Percentiles rank a stretch among this genome's conserved stretches.
These are phyloP conservation scores for Brachypodium distachyon DNA, from an alignment of 202 grass and related monocot species.

Conservation along the genomic window DNA sequence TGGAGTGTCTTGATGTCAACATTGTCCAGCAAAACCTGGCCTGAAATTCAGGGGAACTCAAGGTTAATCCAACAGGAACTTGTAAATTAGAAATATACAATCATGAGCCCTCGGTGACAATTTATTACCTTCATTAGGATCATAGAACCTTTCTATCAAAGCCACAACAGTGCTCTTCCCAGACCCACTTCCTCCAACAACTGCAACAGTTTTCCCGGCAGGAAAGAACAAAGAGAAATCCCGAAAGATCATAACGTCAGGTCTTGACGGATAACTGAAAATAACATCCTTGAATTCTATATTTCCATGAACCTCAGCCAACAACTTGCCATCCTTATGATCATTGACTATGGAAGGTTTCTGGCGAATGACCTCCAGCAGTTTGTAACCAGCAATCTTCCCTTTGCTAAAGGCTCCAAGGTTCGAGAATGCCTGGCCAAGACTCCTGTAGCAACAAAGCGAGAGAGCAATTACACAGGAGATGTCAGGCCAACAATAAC, in stretches of 20 bases:
- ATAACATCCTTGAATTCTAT: slow-evolving; percentile 98
- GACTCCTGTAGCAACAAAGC: slow-evolving; percentile 50
- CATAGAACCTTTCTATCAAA: slow-evolving; percentile 98
- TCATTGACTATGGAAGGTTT: slow-evolving; percentile 86
- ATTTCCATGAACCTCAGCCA: slow-evolving; percentile 90
- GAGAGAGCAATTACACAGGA: not conserved
- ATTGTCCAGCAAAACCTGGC: slow-evolving; percentile 95
- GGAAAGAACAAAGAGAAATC: slow-evolving; percentile 98
- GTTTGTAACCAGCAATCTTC: slow-evolving; percentile 91
- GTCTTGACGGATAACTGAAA: slow-evolving; percentile 93
- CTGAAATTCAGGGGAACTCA: slow-evolving; percentile 33
- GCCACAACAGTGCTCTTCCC: slow-evolving; percentile 97
- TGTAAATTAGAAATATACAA: not conserved
- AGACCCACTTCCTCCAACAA: slow-evolving; percentile 96
- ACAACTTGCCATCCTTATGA: slow-evolving; percentile 65
- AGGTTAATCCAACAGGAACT: not conserved
- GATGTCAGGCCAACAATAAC: not conserved
- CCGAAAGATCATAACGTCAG: slow-evolving; percentile 90
- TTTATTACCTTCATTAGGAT: slow-evolving; percentile 87
- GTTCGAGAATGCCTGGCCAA: slow-evolving; percentile 97
- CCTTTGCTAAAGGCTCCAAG: slow-evolving; percentile 99
- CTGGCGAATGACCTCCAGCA: slow-evolving; percentile 85
- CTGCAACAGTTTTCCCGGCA: slow-evolving; percentile 79
- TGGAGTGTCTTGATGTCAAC: slow-evolving; percentile 96
- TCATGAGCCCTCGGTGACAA: not conserved